A percentile compares a stretch with the other conserved stretches of the same genome.
Conservation (phyloP, 1,284 basidiomycete genomes). For the Meira nashicola region DNA sequence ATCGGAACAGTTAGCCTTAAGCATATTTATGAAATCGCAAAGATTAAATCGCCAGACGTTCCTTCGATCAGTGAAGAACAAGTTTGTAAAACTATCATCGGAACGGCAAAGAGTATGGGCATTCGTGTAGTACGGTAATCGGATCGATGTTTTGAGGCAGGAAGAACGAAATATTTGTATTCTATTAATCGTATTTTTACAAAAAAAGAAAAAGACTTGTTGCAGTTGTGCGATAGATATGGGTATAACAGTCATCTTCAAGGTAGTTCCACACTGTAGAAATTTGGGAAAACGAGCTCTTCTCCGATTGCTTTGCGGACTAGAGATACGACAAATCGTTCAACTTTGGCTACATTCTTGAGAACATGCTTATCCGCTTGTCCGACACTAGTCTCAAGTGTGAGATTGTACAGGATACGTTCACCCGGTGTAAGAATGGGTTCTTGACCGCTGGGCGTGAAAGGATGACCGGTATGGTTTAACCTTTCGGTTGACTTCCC, state of each 20-base stretch:
- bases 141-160: too few relatives aligned
- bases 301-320: slow-evolving; percentile 82
- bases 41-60: slow-evolving; percentile 81
- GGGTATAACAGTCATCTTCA: background rate
- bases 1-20: slow-evolving; percentile 81
- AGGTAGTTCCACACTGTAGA: slow-evolving; percentile 48
- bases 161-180: too few relatives aligned
- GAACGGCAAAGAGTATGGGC: slow-evolving; percentile 39
- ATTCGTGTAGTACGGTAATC: slow-evolving; percentile 33
- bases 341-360: slow-evolving; percentile 93
- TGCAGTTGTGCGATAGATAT: too few relatives aligned
- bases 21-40: slow-evolving; percentile 98
- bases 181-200: too few relatives aligned
- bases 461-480: background rate
- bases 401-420: slow-evolving; percentile 79
- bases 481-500: background rate
- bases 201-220: too few relatives aligned
- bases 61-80: slow-evolving; percentile 41
- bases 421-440: slow-evolving; percentile 58
- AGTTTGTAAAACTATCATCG: slow-evolving; percentile 41
- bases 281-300: slow-evolving; percentile 50
- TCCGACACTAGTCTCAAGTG: slow-evolving; percentile 94
- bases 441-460: background rate
- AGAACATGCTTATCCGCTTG: slow-evolving; percentile 91
- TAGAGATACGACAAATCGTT: slow-evolving; percentile 89